These are phyloP conservation scores for Nicotiana tomentosiformis DNA, from an alignment of 257 asterid species.

Conservation along the genomic window DNA sequence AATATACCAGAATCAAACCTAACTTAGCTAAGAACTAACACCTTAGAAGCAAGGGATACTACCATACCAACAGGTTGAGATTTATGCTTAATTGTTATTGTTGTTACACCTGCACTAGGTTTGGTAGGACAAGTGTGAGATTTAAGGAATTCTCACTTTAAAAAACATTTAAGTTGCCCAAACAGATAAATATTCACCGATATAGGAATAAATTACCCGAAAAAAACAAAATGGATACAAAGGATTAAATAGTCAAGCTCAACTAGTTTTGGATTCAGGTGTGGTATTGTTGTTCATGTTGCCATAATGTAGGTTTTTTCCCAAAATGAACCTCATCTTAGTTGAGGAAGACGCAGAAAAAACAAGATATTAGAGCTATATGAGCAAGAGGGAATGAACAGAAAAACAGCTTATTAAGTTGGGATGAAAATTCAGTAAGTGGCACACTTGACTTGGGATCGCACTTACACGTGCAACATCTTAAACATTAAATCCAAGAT, in stretches of 20 bases:
- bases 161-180: background rate
- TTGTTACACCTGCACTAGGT: too few species aligned
- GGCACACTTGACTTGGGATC: background rate
- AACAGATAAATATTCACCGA: background rate
- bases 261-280: too few species aligned
- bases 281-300: background rate
- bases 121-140: too few species aligned
- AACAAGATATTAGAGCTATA: background rate
- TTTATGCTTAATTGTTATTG: too few species aligned
- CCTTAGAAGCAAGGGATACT: too few species aligned
- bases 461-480: background rate
- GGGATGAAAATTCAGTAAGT: background rate
- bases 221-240: too few species aligned
- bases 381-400: constrained; percentile 2
- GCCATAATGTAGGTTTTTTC: background rate
- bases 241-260: too few species aligned
- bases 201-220: background rate
- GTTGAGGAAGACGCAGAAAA: background rate
- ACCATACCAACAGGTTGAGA: too few species aligned
- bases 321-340: background rate
- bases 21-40: too few species aligned
- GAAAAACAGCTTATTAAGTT: background rate
- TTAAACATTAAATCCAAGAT: too few species aligned
- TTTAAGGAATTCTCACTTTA: background rate
- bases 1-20: too few species aligned